These are phyloP conservation scores for Piper betle DNA, from an alignment of 164 flowering plant species.

Conservation along the genomic window DNA sequence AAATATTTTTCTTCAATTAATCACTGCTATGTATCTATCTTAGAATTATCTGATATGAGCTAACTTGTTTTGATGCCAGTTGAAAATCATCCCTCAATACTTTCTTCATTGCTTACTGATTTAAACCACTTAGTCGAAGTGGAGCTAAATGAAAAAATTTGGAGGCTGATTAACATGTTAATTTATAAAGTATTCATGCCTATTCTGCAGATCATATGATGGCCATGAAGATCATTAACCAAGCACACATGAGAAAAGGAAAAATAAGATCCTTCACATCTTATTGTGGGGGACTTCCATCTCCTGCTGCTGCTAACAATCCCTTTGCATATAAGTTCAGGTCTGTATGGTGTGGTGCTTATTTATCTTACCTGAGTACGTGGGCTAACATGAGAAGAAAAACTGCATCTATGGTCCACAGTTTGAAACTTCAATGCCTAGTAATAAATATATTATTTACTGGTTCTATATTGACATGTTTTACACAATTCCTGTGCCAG, in stretches of 20 bases:
- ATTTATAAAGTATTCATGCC: not conserved
- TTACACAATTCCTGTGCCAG: conserved; percentile 23
- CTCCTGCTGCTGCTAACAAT: conserved; percentile 90
- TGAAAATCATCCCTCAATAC: too few species aligned
- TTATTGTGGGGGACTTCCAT: conserved; percentile 96
- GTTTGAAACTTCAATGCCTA: too few species aligned
- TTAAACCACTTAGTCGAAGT: not conserved
- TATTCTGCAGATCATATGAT: conserved; percentile 84
- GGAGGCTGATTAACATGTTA: not conserved
- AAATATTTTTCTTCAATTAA: too few species aligned
- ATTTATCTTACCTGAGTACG: too few species aligned
- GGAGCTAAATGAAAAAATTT: too few species aligned
- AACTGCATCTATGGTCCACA: too few species aligned
- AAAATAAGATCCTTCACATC: conserved; percentile 72
- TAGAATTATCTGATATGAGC: too few species aligned
- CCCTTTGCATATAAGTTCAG: conserved; percentile 96
- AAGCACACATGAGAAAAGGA: conserved; percentile 55
- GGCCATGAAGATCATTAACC: conserved; percentile 96
- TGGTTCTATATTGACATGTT: not conserved
- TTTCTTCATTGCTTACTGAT: too few species aligned
- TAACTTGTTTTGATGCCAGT: too few species aligned
- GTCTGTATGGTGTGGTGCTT: too few species aligned
- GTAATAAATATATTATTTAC: conserved; percentile 2
- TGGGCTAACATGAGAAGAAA: too few species aligned
- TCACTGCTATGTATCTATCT: too few species aligned